Conservation (phyloP, 306 rosid species). For the Benincasa hispida region DNA sequence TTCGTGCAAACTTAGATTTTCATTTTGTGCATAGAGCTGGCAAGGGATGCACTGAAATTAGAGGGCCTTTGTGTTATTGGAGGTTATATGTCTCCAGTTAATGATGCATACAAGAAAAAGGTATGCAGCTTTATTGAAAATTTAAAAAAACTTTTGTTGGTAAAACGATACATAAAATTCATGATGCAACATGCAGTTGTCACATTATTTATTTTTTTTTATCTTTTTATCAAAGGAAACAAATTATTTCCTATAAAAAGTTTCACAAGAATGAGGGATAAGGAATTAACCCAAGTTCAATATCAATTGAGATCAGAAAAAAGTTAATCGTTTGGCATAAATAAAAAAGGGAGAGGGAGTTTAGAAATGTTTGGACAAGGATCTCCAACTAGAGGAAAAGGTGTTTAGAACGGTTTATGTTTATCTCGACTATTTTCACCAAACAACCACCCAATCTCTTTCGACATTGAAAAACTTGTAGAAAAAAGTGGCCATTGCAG, state of each 20-base stretch:
- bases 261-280: background rate
- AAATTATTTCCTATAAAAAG: background rate
- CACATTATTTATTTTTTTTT: background rate
- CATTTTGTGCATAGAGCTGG: slow-evolving; percentile 47
- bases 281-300: background rate
- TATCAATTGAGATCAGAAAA: background rate
- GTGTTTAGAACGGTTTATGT: background rate
- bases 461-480: background rate
- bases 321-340: background rate
- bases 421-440: background rate
- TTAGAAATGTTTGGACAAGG: background rate
- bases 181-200: background rate
- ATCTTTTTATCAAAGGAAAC: background rate
- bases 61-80: slow-evolving; percentile 75
- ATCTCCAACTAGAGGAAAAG: background rate
- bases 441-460: background rate
- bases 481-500: background rate
- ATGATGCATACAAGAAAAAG: slow-evolving; percentile 82
- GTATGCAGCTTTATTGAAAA: slow-evolving; percentile 21
- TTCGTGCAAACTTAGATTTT: background rate
- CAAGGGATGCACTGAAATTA: slow-evolving; percentile 58
- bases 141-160: background rate
- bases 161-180: background rate
- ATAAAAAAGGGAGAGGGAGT: background rate
- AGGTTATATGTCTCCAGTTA: slow-evolving; percentile 88